phyloP scores from a whole-genome alignment of 345 rosid genomes.

The Kandelia obovata region DNA sequence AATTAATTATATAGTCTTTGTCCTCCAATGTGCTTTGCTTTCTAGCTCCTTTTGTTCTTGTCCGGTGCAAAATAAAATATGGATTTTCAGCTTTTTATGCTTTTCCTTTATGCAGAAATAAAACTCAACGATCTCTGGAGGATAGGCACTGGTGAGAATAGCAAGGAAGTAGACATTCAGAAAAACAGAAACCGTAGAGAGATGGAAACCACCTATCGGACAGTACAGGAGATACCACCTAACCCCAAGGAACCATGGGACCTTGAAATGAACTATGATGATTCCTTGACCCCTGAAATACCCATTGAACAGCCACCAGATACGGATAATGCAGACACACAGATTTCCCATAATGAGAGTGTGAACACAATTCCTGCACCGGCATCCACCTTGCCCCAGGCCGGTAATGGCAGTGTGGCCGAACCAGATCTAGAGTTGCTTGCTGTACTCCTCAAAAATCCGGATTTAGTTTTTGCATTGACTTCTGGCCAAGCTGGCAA shows the following conservation, averaged over 20 bases:
- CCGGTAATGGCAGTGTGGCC: slow-evolving; percentile 23
- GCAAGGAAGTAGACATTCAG: slow-evolving; percentile 90
- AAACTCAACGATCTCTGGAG: slow-evolving; percentile 55
- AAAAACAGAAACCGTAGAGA: slow-evolving; percentile 80
- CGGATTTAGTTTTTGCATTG: slow-evolving; percentile 82
- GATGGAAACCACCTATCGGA: slow-evolving; percentile 59
- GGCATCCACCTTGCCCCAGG: slow-evolving; percentile 36
- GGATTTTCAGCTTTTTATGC: slow-evolving; percentile 26
- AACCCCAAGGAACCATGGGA: slow-evolving; percentile 99
- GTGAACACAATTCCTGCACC: slow-evolving; percentile 26
- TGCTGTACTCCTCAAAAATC: slow-evolving; percentile 87
- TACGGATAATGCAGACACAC: slow-evolving; percentile 49
- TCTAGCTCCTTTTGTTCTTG: background rate
- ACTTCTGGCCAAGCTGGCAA: slow-evolving; percentile 76
- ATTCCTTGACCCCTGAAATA: slow-evolving; percentile 77
- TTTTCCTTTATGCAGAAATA: slow-evolving; percentile 64
- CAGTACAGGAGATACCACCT: slow-evolving; percentile 56
- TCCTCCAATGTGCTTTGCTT: background rate
- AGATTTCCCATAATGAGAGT: slow-evolving; percentile 38
- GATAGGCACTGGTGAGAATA: slow-evolving; percentile 75
- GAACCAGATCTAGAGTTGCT: slow-evolving; percentile 94
- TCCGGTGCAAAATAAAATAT: slow-evolving; percentile 6
- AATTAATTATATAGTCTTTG: background rate
- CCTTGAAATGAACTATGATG: slow-evolving; percentile 87
- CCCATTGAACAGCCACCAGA: slow-evolving; percentile 84